Evolutionary conservation across 148 eudicot species (phyloP).

Genomic region (Silene uniflora): DNA sequence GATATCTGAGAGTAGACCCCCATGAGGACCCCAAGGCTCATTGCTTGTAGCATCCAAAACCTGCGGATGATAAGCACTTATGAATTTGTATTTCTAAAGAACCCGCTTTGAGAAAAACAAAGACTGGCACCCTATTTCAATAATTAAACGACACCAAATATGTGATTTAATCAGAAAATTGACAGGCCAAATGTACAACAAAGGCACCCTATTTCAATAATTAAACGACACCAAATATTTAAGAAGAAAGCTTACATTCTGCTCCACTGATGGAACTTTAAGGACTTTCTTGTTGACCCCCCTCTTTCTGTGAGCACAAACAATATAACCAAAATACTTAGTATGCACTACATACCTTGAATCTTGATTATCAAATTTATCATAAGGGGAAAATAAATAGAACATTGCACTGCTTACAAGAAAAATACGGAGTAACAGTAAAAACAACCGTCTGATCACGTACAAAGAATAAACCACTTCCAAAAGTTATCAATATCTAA

Average conservation of each 20-base stretch:
- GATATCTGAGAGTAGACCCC: constrained; percentile 80
- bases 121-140: neutral
- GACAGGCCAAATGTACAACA: neutral
- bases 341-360: neutral
- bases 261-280: constrained; percentile 93
- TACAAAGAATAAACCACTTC: neutral
- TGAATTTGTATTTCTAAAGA: neutral
- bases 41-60: constrained; percentile 99
- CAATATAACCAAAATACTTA: constrained; percentile 10
- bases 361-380: neutral
- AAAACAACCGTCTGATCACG: neutral
- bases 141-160: no score
- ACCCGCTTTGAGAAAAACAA: neutral
- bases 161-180: neutral
- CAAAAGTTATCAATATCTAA: neutral
- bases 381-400: neutral
- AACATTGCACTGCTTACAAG: neutral
- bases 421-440: neutral
- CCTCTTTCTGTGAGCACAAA: constrained; percentile 70
- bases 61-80: constrained; percentile 29
- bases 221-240: neutral
- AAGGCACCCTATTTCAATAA: neutral
- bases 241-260: constrained; percentile 51
- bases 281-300: constrained; percentile 98
- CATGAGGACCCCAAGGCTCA: constrained; percentile 99